Base-by-base conservation (phyloP, 1,284 basidiomycete species). In the Caloboletus firmus region DNA sequence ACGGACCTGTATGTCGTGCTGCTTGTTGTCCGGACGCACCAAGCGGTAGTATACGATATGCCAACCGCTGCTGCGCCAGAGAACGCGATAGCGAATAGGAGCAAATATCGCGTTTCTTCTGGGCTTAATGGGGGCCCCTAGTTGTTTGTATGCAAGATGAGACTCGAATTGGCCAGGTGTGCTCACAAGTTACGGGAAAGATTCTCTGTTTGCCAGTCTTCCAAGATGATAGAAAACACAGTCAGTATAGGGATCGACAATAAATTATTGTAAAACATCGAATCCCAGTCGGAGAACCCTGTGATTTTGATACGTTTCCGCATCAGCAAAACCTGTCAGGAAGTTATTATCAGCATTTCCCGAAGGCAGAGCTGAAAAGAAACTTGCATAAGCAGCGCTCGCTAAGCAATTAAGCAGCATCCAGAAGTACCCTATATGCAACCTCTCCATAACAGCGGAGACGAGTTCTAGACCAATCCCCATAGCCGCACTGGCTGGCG, bases 241-340 rank as follows among this genome's bases (percentile, higher is more conserved):
- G 84, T 78, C 40, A 99, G 79, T 35, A 98, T 85, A 40, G 97
- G 95, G 63, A 99, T 94, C 34, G 93, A 97, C 46, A 99, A 79
- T 49, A 98, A 73, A 74, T 99, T 99, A 79, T 98, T 98, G 79
- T 98, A 99, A 76, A 95, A 98, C 96, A 99, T 98, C 26, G 95
- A 91, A 70, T 99, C 97, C 95, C 95, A 98, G 70, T 99, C 96
- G 58, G 95, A 96, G 78, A 99, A 99, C 37, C 93, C 93, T n/a
- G 94, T 98, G 40, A 82, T 72, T 78, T 99, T 99, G 79, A 99
- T 99, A 55, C 91, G 83, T 74, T 97, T 98, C 59, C 97, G 86
- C 97, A 99, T 99, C 50, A 91, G 82, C 51, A 99, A 80, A 41
- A 95, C 90, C 93, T 94, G 54, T 42, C 32, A 30, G 31, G 20